Percentiles rank a stretch among this genome's conserved stretches.
These are phyloP conservation scores for Puccinia triticina DNA, from an alignment of 1,284 basidiomycete species.

Conservation along the genomic window DNA sequence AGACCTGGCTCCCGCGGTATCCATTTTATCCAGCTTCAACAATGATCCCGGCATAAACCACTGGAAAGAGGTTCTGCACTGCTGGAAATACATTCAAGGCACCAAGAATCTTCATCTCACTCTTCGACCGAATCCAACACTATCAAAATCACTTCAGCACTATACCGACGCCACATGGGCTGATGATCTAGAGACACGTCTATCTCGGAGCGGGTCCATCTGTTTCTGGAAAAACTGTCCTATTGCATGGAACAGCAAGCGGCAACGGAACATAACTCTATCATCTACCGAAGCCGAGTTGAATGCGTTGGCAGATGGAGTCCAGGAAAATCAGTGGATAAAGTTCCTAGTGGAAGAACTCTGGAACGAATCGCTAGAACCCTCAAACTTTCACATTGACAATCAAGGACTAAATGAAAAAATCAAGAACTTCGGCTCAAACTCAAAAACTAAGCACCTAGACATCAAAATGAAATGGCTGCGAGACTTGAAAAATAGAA, in stretches of 20 bases:
- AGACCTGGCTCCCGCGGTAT: no score
- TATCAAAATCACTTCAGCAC: neutral
- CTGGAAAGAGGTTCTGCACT: neutral
- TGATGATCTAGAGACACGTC: no score
- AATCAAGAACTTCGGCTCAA: neutral
- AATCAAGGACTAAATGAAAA: neutral
- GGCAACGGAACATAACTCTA: no score
- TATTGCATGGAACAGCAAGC: neutral
- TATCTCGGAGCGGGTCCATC: no score
- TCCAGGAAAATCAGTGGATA: no score
- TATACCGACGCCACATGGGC: neutral
- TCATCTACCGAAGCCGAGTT: no score
- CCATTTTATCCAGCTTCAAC: no score
- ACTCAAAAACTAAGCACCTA: no score
- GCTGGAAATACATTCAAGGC: neutral
- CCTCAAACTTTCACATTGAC: neutral
- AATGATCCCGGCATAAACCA: no score
- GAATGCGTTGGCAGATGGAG: no score
- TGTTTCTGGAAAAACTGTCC: no score
- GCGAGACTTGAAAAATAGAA: neutral
- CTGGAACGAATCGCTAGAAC: neutral
- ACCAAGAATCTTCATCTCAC: neutral
- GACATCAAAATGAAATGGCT: neutral
- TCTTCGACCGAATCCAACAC: neutral
- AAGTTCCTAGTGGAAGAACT: no score